Percentiles rank a stretch among this genome's conserved stretches.
Evolutionary conservation across 2,329 filamentous ascomycete species (phyloP).

Genomic region (Pezicula neosporulosa): DNA sequence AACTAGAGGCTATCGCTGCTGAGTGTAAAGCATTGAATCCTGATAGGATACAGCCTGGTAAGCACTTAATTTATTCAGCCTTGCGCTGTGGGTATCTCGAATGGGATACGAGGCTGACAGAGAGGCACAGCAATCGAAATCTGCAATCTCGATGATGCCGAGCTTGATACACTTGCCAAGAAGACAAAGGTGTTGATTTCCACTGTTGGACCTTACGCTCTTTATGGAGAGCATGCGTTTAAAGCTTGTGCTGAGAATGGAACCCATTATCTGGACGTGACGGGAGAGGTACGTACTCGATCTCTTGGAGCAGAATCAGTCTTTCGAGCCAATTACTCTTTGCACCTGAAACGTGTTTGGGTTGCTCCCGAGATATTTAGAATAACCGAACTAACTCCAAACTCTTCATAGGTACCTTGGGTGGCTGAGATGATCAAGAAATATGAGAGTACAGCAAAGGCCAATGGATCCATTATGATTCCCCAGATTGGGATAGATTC

Average conservation of each 20-base stretch:
- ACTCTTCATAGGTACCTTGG: constrained; percentile 37
- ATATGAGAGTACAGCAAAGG: constrained; percentile 50
- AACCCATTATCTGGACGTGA: constrained; percentile 63
- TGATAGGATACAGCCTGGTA: constrained; percentile 70
- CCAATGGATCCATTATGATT: constrained; percentile 55
- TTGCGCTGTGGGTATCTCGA: neutral
- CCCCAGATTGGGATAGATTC: constrained; percentile 61
- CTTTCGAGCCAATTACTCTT: no score
- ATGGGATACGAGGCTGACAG: no score
- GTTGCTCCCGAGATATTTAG: no score
- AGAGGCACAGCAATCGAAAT: constrained; percentile 46
- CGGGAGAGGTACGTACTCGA: constrained; percentile 42
- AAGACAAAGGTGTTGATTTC: constrained; percentile 56
- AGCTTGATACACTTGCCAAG: constrained; percentile 46
- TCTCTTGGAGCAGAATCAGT: no score
- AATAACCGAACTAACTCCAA: no score
- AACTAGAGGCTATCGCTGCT: constrained; percentile 66
- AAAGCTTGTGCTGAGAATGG: constrained; percentile 59
- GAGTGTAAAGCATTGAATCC: constrained; percentile 64
- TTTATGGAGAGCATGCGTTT: constrained; percentile 55
- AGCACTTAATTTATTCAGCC: constrained; percentile 14
- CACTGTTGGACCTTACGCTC: constrained; percentile 55
- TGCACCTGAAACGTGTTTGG: no score
- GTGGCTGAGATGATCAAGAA: constrained; percentile 57
- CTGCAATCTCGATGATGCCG: constrained; percentile 41